Conservation (phyloP, 2,329 filamentous ascomycete genomes). For the Exserohilum rostratum region DNA sequence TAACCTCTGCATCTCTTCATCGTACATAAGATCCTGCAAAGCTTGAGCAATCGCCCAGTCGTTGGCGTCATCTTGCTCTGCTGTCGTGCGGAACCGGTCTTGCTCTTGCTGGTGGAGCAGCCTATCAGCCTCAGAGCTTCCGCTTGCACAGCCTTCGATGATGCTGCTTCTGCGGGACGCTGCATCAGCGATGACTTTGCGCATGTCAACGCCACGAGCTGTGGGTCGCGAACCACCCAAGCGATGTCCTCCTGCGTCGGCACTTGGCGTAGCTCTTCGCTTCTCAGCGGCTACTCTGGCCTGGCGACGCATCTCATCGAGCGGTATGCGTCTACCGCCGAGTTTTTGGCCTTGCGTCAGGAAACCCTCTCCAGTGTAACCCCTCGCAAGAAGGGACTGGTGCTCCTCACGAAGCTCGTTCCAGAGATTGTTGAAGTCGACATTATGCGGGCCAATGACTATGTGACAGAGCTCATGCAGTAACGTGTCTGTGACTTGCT, state of each 20-base stretch:
- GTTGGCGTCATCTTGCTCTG: conserved; percentile 88
- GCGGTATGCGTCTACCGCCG: conserved; percentile 63
- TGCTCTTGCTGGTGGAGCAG: conserved; percentile 70
- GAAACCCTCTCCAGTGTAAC: conserved; percentile 91
- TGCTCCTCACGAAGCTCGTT: conserved; percentile 88
- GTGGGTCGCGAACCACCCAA: conserved; percentile 68
- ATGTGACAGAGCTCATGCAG: conserved; percentile 93
- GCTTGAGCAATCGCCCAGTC: conserved; percentile 85
- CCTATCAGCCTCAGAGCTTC: conserved; percentile 68
- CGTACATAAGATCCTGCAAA: conserved; percentile 82
- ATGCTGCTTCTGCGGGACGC: conserved; percentile 69
- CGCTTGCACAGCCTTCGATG: conserved; percentile 77
- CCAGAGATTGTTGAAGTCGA: conserved; percentile 83
- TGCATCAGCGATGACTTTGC: conserved; percentile 73
- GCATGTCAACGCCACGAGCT: conserved; percentile 69
- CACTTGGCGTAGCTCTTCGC: conserved; percentile 62
- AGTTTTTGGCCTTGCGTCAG: conserved; percentile 75
- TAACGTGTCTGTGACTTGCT: conserved; percentile 86
- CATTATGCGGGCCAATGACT: conserved; percentile 80
- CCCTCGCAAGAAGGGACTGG: conserved; percentile 74
- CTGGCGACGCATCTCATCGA: conserved; percentile 74
- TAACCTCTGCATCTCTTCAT: conserved; percentile 65
- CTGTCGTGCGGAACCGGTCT: conserved; percentile 78
- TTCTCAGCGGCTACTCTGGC: conserved; percentile 78
- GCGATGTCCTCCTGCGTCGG: conserved; percentile 74